Percentiles rank a stretch among this genome's conserved stretches.
Evolutionary conservation across 495 filamentous ascomycete species (phyloP).

Genomic region (Cairneyella variabilis): DNA sequence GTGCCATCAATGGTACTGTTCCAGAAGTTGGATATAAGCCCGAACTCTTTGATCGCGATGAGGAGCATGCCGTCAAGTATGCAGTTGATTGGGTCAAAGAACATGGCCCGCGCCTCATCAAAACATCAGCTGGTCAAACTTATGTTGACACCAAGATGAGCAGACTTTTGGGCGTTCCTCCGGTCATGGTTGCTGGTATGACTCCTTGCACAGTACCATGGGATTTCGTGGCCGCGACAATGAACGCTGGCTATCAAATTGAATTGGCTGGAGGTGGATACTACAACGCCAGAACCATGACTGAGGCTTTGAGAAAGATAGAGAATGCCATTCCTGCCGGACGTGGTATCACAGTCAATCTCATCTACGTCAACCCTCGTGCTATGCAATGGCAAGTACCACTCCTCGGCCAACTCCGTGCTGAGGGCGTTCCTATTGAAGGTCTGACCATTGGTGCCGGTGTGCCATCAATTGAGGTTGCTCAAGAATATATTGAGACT

Average conservation of each 20-base stretch:
- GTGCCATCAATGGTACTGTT: conserved; percentile 84
- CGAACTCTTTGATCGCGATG: conserved; percentile 93
- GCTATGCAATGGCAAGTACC: conserved; percentile 99
- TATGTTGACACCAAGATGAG: conserved; percentile 99
- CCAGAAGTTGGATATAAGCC: conserved; percentile 93
- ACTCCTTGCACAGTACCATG: conserved; percentile 90
- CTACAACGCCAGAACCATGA: conserved; percentile 88
- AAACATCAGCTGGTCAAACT: conserved; percentile 79
- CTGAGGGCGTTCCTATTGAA: conserved; percentile 89
- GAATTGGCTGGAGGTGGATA: conserved; percentile 91
- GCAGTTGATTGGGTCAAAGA: conserved; percentile 98
- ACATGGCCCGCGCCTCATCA: conserved; percentile 81
- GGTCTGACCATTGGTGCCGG: conserved; percentile 93
- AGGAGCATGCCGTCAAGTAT: conserved; percentile 87
- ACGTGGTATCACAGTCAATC: conserved; percentile 87
- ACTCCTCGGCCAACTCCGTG: conserved; percentile 75
- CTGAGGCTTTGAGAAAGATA: conserved; percentile 82
- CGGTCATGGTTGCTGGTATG: conserved; percentile 93
- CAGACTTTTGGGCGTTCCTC: conserved; percentile 81
- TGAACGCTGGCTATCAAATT: conserved; percentile 92
- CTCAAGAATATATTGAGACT: conserved; percentile 89
- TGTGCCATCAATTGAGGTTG: conserved; percentile 90
- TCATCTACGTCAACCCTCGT: conserved; percentile 95
- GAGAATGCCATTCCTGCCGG: conserved; percentile 84
- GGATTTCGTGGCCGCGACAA: conserved; percentile 94